Percentiles rank a stretch among this genome's conserved stretches.
Conservation (phyloP, 176 grass and related monocot genomes). For the Tillandsia leiboldiana region DNA sequence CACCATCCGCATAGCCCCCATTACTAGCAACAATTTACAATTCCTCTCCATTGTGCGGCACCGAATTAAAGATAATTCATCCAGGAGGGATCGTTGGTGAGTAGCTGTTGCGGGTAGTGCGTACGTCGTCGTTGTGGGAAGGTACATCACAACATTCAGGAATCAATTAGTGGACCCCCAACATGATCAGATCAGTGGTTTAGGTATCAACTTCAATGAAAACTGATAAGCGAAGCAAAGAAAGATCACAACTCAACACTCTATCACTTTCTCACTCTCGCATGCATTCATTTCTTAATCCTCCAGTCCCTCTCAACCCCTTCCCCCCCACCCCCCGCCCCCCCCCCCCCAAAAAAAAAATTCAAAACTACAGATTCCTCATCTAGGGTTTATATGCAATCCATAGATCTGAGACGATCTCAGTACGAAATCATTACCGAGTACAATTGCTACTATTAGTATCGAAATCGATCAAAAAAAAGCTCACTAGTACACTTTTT, state of each 20-base stretch:
- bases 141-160: background rate
- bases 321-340: no score
- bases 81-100: conserved; percentile 10
- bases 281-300: no score
- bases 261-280: background rate
- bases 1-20: conserved; percentile 31
- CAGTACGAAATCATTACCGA: background rate
- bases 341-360: no score
- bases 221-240: conserved; percentile 2
- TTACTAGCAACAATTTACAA: conserved; percentile 3
- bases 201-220: conserved; percentile 30
- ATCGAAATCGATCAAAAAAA: no score
- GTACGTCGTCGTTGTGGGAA: conserved; percentile 25
- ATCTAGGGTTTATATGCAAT: background rate
- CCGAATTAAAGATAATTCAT: conserved; percentile 9
- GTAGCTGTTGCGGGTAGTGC: conserved; percentile 51
- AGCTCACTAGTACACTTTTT: no score
- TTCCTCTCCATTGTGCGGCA: background rate
- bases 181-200: conserved; percentile 39
- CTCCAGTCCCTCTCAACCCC: no score
- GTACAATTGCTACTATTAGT: no score
- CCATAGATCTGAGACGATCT: background rate
- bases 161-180: background rate
- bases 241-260: background rate
- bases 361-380: no score